Evolutionary conservation across 202 grass and related monocot species (phyloP).

Genomic region (Bolboschoenoplectus hybrid): DNA sequence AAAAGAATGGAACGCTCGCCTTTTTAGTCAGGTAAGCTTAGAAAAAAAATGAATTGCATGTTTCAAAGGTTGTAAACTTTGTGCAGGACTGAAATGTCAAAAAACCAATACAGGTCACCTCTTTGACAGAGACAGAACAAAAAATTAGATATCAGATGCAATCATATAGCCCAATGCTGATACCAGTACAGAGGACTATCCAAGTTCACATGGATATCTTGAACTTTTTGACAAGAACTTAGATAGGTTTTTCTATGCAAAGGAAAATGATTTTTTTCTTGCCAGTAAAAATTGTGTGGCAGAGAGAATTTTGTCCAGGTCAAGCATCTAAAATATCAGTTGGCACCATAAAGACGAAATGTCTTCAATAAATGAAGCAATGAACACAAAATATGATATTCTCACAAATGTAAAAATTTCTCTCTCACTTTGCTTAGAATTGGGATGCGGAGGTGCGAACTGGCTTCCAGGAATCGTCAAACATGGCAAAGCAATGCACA

Average conservation of each 20-base stretch:
- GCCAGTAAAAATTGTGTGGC: neutral
- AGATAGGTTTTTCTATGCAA: neutral
- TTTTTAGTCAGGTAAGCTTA: conserved; percentile 48
- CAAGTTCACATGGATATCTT: neutral
- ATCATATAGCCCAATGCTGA: neutral
- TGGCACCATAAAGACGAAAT: neutral
- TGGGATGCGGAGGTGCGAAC: conserved; percentile 35
- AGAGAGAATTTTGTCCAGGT: neutral
- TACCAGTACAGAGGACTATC: neutral
- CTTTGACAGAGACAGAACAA: neutral
- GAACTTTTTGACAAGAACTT: neutral
- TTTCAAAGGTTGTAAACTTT: neutral
- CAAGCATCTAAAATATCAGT: conserved; percentile 5
- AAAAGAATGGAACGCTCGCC: conserved; percentile 45
- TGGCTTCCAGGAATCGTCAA: conserved; percentile 52
- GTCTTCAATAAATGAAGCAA: neutral
- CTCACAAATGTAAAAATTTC: neutral
- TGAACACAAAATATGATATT: neutral
- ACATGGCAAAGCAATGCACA: conserved; percentile 58
- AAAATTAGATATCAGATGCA: neutral
- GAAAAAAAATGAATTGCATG: neutral
- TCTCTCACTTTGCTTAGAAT: conserved; percentile 37
- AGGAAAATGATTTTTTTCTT: neutral
- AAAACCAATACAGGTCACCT: neutral
- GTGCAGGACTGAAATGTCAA: neutral